These are phyloP conservation scores for Cucurbita maxima DNA, from an alignment of 306 rosid species.

Conservation along the genomic window DNA sequence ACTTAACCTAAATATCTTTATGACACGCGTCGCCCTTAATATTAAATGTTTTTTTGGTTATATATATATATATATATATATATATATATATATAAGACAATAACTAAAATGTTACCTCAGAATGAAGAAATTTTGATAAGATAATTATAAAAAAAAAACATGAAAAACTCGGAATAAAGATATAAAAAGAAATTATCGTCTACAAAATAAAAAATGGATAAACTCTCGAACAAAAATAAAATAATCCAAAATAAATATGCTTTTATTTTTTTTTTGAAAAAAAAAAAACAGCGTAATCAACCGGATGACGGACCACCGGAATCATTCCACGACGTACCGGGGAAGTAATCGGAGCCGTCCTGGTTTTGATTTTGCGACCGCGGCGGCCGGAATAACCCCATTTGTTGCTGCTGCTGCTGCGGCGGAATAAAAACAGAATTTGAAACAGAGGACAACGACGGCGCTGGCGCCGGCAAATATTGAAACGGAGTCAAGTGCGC, in stretches of 20 bases:
- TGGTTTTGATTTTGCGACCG: constrained; percentile 17
- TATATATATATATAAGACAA: not conserved
- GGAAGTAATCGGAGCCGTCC: constrained; percentile 13
- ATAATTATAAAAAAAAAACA: not conserved
- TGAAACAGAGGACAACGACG: constrained; percentile 15
- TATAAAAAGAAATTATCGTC: too few relatives aligned
- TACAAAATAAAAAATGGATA: not conserved
- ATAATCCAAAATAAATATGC: not conserved
- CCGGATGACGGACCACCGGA: constrained; percentile 36
- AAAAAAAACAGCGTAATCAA: constrained; percentile 17
- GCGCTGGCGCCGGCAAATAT: constrained; percentile 18
- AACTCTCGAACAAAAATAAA: not conserved
- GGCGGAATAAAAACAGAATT: constrained; percentile 48
- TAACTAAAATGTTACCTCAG: not conserved
- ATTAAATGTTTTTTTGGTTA: not conserved
- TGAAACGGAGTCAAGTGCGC: constrained; percentile 38
- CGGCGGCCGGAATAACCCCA: constrained; percentile 25
- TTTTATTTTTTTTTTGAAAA: not conserved
- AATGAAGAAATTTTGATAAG: not conserved
- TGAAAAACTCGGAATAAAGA: not conserved
- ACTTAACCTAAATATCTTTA: not conserved
- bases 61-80: not conserved
- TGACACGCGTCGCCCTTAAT: not conserved
- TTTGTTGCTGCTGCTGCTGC: constrained; percentile 23
- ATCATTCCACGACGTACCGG: constrained; percentile 46